Base-by-base conservation (phyloP, 495 filamentous ascomycete genomes). In the Penicillium macrosclerotiorum region DNA sequence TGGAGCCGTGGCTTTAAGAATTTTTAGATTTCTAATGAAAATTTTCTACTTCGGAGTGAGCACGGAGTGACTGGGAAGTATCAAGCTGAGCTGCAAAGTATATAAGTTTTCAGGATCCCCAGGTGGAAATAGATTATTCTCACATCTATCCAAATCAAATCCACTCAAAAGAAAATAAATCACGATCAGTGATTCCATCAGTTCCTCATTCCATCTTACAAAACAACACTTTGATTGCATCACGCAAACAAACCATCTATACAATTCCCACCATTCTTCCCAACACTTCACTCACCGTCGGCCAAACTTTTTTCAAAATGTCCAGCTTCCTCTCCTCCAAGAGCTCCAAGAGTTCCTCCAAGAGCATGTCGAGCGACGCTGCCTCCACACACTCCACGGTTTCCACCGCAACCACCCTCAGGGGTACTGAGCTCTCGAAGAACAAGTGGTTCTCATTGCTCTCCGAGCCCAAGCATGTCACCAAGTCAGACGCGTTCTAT, bases 371-470 rank as follows among this genome's bases (percentile, higher is more conserved):
- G 33, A 24, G 23, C 8, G 55, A 57, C 43, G 34, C 54, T 6
- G 46, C 61, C 17, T 67, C 63, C 8, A 59, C 44, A 35, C 37
- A 57, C 43, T 63, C 57, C 35, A 49, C 51, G 47, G 52, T 49
- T 37, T 67, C 64, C 26, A 56, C 45, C 9, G 56, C 64, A 8
- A 52, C 62, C 35, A 63, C 64, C 2, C 45, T 67, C 12, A 67
- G 63, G 36, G 49, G 48, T 27, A 37, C 42, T 26, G 56, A 53
- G 5, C 22, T 20, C 24, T 22, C 41, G 26, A 37, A 26, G 8
- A 62, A 57, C 34, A 65, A 62, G 29, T 64, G 57, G 54, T 62
- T 49, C 55, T 63, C 55, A 1, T 41, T 55, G 8, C 44, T 22
- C 25, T 48, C 50, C 4, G 47, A 52, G 8, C 47, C 34, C 22